A percentile compares a stretch with the other conserved stretches of the same genome.
These are phyloP conservation scores for Wickerhamiella allomyrinae DNA, from an alignment of 805 yeast genomes.

Conservation along the genomic window DNA sequence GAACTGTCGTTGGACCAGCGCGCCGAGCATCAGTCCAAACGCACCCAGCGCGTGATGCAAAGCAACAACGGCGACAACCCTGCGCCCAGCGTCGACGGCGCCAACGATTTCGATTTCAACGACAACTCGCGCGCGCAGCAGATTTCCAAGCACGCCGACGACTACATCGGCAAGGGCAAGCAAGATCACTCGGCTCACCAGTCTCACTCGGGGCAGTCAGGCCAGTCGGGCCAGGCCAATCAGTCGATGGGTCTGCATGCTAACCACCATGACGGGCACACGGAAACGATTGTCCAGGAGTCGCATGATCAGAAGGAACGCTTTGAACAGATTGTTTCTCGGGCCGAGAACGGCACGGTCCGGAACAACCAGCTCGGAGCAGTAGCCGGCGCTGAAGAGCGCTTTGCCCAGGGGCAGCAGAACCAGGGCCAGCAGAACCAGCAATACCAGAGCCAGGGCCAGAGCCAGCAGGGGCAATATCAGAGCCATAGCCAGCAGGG, in stretches of 20 bases:
- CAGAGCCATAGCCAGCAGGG: neutral
- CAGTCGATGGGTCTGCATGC: too few relatives aligned
- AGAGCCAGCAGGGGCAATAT: neutral
- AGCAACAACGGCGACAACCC: slow-evolving; percentile 1
- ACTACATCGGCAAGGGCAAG: slow-evolving; percentile 3
- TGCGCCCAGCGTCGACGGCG: slow-evolving; percentile 4
- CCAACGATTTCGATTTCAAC: neutral
- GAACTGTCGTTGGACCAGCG: slow-evolving; percentile 7
- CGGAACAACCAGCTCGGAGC: neutral
- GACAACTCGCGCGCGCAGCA: neutral
- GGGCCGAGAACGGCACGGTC: neutral
- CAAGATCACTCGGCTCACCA: neutral
- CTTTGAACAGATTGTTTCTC: slow-evolving; percentile 8
- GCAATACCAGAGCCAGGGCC: neutral
- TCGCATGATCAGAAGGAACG: slow-evolving; percentile 12
- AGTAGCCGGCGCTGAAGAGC: neutral
- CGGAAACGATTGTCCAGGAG: slow-evolving; percentile 8
- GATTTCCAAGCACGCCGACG: slow-evolving; percentile 11
- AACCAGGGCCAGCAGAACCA: neutral
- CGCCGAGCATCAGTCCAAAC: slow-evolving; percentile 6
- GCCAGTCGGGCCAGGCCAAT: neutral
- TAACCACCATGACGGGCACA: too few relatives aligned
- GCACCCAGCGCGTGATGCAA: slow-evolving; percentile 8
- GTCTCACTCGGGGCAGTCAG: too few relatives aligned
- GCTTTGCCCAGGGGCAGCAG: neutral